Base-by-base conservation (phyloP, 1,139 yeast genomes). In the Magnusiomyces paraingens region DNA sequence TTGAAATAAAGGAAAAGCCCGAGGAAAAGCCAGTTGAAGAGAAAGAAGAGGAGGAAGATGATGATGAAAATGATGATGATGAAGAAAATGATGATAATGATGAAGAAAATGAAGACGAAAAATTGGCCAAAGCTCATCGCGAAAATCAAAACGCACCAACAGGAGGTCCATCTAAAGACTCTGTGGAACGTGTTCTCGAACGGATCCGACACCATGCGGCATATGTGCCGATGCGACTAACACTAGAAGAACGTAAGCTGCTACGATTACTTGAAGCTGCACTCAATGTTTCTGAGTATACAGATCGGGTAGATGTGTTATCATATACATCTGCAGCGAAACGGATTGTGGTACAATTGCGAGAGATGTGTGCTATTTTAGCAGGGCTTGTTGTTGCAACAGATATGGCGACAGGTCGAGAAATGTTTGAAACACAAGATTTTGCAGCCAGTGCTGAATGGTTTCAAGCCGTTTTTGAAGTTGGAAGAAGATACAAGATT, bases 321-420 rank as follows among this genome's bases (percentile, higher is more conserved):
- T 73, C 84, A 1, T 81, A 82, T 61, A 73, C 79, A 5, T 80
- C 89, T 4, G 83, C 83, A 62, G 72, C 86, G 1, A 82, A 78
- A 63, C 74, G 90, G 56, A 84, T 85, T 38, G 82, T 85, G 2
- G 79, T 79, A 18, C 90, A 84, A 66, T 68, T 84, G 58, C 78
- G 80, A 57, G 90, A 84, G 63, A 80, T 84, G 69, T 84, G 93
- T 65, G 82, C 89, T 1, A 84, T 85, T 18, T 69, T 84, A 52
- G 83, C 87, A 1, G 93, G 91, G 0, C 68, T 84, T 40, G 87
- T 84, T 1, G 86, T 84, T 43, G 88, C 91, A 0, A 81, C 86
- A 2, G 80, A 84, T 61, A 75, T 84, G 74, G 83, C 83, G 64
- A 71, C 73, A 29, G 93, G 93, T 5, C 82, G 81, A 60, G 74